Evolutionary conservation across 2,329 filamentous ascomycete genomes (phyloP).

Genomic region (Cryphonectria parasitica): DNA sequence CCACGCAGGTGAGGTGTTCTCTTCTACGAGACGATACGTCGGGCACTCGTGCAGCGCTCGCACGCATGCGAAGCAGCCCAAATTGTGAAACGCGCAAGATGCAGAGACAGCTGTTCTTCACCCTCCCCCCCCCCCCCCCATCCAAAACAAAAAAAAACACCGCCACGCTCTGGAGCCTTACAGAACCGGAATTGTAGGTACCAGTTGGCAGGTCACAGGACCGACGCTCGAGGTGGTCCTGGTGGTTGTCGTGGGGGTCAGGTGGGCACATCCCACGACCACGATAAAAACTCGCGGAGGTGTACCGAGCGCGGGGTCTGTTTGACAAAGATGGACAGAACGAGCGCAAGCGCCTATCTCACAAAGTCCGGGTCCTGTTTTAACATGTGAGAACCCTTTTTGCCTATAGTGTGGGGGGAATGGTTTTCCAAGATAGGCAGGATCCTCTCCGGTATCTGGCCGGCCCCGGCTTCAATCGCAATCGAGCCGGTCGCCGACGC

Average conservation of each 20-base stretch:
- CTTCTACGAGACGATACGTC: background rate
- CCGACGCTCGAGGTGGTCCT: constrained; percentile 9
- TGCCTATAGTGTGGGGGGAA: background rate
- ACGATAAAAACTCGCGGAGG: constrained; percentile 4
- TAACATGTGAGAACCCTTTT: constrained; percentile 16
- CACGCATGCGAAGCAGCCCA: constrained; percentile 22
- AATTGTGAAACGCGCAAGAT: background rate
- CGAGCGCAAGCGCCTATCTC: background rate
- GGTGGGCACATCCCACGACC: constrained; percentile 18
- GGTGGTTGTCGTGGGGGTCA: constrained; percentile 24
- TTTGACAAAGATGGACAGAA: background rate
- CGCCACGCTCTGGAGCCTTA: background rate
- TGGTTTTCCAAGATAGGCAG: background rate
- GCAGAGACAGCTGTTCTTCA: constrained; percentile 12
- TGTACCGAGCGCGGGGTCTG: background rate
- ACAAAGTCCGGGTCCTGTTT: background rate
- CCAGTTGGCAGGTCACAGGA: constrained; percentile 16
- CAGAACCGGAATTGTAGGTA: background rate
- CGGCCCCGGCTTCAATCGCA: background rate
- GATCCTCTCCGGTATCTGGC: constrained; percentile 7
- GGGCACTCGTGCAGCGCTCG: constrained; percentile 11
- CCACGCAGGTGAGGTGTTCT: constrained; percentile 8
- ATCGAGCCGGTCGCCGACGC: constrained; percentile 15
- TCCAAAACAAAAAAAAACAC: background rate
- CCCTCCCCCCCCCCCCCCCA: too few relatives aligned